Conservation (phyloP, 2,329 filamentous ascomycete genomes). For the Endothia cerciana region DNA sequence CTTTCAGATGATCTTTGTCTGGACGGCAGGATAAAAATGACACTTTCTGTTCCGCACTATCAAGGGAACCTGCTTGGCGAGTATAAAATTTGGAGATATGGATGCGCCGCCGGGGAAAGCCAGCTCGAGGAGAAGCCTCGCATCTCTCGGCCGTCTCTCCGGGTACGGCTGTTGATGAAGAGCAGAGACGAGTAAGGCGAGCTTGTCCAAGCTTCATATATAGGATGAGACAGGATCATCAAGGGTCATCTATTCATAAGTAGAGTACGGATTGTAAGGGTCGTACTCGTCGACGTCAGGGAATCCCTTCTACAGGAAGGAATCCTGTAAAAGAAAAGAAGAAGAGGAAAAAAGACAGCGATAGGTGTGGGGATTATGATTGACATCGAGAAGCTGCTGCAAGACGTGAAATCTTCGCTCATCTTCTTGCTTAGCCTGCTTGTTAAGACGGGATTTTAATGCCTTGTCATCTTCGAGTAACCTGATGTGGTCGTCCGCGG, state of each 20-base stretch:
- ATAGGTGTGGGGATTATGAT: not conserved
- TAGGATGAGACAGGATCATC: not conserved
- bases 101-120: constrained; percentile 15
- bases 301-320: not conserved
- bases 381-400: constrained; percentile 4
- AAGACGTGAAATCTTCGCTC: constrained; percentile 2
- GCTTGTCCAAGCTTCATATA: constrained; percentile 1
- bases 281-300: constrained; percentile 10
- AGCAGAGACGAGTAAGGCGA: not conserved
- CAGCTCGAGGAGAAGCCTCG: not conserved
- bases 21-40: constrained; percentile 14
- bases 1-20: not conserved
- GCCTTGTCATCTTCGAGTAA: constrained; percentile 6
- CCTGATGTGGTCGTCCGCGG: not conserved
- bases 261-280: not conserved
- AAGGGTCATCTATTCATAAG: constrained; percentile 6
- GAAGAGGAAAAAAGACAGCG: not conserved
- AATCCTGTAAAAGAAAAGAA: not conserved
- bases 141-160: not conserved
- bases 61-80: not conserved
- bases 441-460: constrained; percentile 1
- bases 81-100: constrained; percentile 3
- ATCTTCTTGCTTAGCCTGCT: not conserved
- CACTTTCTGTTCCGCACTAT: not conserved
- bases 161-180: constrained; percentile 12